These are phyloP conservation scores for Chlorophyllum brunneum DNA, from an alignment of 768 basidiomycete species.

Conservation along the genomic window DNA sequence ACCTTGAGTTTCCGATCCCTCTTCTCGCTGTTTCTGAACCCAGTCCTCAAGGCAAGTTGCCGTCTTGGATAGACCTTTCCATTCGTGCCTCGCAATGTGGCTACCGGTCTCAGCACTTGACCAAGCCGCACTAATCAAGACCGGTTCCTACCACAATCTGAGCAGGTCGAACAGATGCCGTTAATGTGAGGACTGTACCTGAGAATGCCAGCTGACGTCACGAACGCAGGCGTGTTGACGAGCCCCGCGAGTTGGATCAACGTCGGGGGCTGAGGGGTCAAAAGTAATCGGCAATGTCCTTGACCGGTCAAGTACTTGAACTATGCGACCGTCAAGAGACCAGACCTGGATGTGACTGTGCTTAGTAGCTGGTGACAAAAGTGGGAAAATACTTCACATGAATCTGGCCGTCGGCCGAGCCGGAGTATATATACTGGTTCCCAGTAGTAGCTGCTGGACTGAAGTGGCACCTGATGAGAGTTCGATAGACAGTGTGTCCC, in stretches of 20 bases:
- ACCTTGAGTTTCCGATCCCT: constrained; percentile 20
- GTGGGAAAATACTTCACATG: constrained; percentile 50
- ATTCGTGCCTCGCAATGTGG: constrained; percentile 88
- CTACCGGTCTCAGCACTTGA: constrained; percentile 62
- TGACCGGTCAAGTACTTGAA: constrained; percentile 81
- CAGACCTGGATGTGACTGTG: constrained; percentile 62
- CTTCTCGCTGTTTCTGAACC: constrained; percentile 46
- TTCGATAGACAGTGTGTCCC: constrained; percentile 86
- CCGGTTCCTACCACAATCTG: constrained; percentile 59
- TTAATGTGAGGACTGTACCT: constrained; percentile 35
- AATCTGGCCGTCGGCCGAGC: constrained; percentile 79
- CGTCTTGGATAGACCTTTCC: constrained; percentile 87
- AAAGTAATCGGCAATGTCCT: constrained; percentile 64
- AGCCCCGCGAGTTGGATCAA: constrained; percentile 24
- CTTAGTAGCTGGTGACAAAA: background rate
- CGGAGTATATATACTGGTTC: constrained; percentile 91
- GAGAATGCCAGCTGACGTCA: constrained; percentile 94
- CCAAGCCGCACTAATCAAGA: constrained; percentile 92
- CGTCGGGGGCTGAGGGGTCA: constrained; percentile 67
- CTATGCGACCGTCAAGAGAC: constrained; percentile 86
- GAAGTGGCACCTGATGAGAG: constrained; percentile 95
- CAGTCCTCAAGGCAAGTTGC: constrained; percentile 66
- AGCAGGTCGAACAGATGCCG: background rate
- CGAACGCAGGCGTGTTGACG: constrained; percentile 61
- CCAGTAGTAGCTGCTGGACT: constrained; percentile 92